These are phyloP conservation scores for Chalciporus sp. DNA, from an alignment of 1,284 basidiomycete genomes.

Conservation along the genomic window DNA sequence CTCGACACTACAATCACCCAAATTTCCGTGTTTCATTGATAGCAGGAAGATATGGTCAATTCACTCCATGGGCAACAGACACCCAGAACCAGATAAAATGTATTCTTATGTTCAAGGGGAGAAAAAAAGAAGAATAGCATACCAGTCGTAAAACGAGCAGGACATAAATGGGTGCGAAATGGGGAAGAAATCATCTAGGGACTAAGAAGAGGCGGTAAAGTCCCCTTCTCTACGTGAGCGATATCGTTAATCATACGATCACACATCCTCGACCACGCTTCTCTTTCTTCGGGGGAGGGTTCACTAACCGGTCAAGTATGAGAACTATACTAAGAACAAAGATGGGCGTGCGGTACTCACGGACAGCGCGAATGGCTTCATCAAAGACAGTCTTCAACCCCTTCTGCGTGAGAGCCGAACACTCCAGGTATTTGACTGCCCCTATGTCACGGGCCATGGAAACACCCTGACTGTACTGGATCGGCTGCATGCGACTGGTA, in stretches of 20 bases:
- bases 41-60: neutral
- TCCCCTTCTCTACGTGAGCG: conserved; percentile 19
- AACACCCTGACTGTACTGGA: conserved; percentile 89
- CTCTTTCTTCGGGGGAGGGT: conserved; percentile 68
- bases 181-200: conserved; percentile 38
- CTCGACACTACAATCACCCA: neutral
- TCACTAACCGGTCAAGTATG: conserved; percentile 51
- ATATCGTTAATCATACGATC: conserved; percentile 57
- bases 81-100: conserved; percentile 10
- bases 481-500: conserved; percentile 88
- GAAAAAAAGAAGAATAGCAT: conserved; percentile 27
- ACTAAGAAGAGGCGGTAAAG: conserved; percentile 16
- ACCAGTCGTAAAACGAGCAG: conserved; percentile 48
- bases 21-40: neutral
- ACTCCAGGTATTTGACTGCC: conserved; percentile 96
- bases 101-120: conserved; percentile 21
- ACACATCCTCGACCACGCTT: conserved; percentile 59
- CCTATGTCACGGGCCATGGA: conserved; percentile 93
- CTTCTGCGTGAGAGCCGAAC: conserved; percentile 97
- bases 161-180: conserved; percentile 63
- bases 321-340: conserved; percentile 7
- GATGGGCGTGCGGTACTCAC: conserved; percentile 55
- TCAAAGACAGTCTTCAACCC: conserved; percentile 97
- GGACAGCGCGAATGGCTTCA: conserved; percentile 89
- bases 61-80: neutral